Percentiles rank a stretch among this genome's conserved stretches.
Conservation (phyloP, 129 eudicot species). For the Artemisia argyi region DNA sequence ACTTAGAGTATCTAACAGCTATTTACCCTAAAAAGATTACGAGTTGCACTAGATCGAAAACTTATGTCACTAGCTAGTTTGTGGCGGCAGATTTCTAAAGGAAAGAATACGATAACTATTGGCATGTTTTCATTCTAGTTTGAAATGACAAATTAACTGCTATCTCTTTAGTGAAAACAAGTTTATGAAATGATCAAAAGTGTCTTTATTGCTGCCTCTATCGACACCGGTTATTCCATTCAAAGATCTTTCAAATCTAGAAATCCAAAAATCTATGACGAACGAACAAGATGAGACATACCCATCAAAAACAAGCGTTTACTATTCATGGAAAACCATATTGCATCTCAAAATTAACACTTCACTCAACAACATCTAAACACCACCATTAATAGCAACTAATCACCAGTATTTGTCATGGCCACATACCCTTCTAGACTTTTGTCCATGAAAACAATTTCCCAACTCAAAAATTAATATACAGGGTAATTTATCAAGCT, state of each 20-base stretch:
- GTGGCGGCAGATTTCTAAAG: not conserved
- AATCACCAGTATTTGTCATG: constrained; percentile 6
- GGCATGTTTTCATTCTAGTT: not conserved
- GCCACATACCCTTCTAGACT: constrained; percentile 17
- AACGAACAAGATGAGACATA: constrained; percentile 29
- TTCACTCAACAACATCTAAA: constrained; percentile 12
- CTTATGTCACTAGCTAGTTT: not conserved
- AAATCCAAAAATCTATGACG: constrained; percentile 3
- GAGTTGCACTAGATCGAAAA: not conserved
- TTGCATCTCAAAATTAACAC: constrained; percentile 35
- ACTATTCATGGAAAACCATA: constrained; percentile 40
- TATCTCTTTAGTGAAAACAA: not conserved
- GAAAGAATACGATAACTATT: not conserved
- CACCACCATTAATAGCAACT: not conserved
- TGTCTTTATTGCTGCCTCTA: not conserved
- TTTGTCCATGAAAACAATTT: constrained; percentile 22
- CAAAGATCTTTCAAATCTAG: constrained; percentile 13
- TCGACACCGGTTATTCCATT: not conserved
- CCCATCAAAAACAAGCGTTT: constrained; percentile 19
- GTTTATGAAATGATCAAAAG: no score
- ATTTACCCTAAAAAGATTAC: not conserved
- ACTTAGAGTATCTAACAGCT: not conserved
- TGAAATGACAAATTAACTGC: not conserved
- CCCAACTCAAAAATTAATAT: constrained; percentile 4
- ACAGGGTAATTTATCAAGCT: no score